Evolutionary conservation across 208 protist species (phyloP), one percentile per base, ranked within the genome.

Genomic region (Zelonia costaricensis): DNA sequence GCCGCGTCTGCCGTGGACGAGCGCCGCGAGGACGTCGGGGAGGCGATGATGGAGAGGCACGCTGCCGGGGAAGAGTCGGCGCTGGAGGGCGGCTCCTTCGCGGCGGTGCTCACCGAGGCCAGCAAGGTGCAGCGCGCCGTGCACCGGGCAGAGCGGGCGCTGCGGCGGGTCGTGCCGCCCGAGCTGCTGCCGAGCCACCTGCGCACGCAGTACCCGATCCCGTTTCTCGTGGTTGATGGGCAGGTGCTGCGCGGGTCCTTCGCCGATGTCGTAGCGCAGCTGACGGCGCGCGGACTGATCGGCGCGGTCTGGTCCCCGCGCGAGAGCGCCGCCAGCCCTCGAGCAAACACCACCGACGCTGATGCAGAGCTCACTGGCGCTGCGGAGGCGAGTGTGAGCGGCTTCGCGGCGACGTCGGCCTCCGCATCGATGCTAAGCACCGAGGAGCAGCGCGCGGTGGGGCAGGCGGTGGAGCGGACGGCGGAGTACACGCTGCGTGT

Each of bases 401-500:
- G 36, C 36, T 9, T 16, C 9, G 36, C 9, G 36, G 9, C 43
- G 43, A 18, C 35, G 2, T 22, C 43, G 0, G 20, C 4, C 3
- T 5, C 56, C 5, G 20, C 46, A 8, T 52, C 59, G 3, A 31
- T 27, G 13, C 55, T 30, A 12, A 55, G 46, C 9, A 59, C 44
- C 2, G 69, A 62, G 22, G 66, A 76, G 45, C 47, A 77, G 27
- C 46, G 44, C 0, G 76, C 73, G 0, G 59, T 87, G 22, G 80
- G 73, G 23, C 69, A 76, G 40, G 63, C 73, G 1, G 44, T 83
- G 15, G 53, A 55, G 20, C 67, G 55, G 15, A 78, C 72, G 43
- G 28, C 78, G 10, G 44, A 68, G 35, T 76, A 70, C 73, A 76
- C 69, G 6, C 42, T 76, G 31, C 62, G 59, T 8, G 48, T 78